Percentiles rank a stretch among this genome's conserved stretches.
Conservation (phyloP, 805 yeast species). For the Metschnikowia peoriensis region DNA sequence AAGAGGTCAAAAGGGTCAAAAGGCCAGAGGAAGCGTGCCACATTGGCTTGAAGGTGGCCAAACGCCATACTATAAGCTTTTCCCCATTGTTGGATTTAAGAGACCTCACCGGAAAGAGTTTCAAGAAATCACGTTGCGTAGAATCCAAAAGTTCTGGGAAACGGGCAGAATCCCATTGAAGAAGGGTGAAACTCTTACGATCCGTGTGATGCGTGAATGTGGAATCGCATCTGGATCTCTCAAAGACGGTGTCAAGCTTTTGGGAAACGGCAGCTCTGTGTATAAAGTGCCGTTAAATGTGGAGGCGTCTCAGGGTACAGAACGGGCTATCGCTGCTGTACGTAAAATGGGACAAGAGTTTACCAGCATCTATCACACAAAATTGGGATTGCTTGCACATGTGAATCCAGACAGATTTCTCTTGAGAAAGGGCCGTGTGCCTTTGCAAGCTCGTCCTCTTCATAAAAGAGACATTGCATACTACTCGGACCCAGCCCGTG, state of each 20-base stretch:
- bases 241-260: constrained; percentile 77
- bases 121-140: constrained; percentile 61
- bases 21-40: constrained; percentile 88
- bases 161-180: constrained; percentile 59
- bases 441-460: constrained; percentile 83
- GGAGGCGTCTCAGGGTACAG: constrained; percentile 81
- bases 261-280: constrained; percentile 57
- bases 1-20: constrained; percentile 98
- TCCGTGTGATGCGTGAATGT: constrained; percentile 70
- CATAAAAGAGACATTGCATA: constrained; percentile 75
- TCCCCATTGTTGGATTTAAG: constrained; percentile 87
- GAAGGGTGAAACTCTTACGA: constrained; percentile 65
- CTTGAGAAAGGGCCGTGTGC: constrained; percentile 71
- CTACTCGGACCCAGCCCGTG: constrained; percentile 66
- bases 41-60: constrained; percentile 99
- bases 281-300: constrained; percentile 64
- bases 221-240: constrained; percentile 72
- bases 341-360: constrained; percentile 73
- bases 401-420: constrained; percentile 70
- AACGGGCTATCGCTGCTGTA: constrained; percentile 67
- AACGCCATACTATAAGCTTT: constrained; percentile 80
- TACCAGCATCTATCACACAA: constrained; percentile 66
- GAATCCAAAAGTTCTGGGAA: constrained; percentile 69
- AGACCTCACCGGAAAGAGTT: constrained; percentile 56
- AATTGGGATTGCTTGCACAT: constrained; percentile 69